Conservation (phyloP, 2,329 filamentous ascomycete genomes). For the Pseudogymnoascus sp. region DNA sequence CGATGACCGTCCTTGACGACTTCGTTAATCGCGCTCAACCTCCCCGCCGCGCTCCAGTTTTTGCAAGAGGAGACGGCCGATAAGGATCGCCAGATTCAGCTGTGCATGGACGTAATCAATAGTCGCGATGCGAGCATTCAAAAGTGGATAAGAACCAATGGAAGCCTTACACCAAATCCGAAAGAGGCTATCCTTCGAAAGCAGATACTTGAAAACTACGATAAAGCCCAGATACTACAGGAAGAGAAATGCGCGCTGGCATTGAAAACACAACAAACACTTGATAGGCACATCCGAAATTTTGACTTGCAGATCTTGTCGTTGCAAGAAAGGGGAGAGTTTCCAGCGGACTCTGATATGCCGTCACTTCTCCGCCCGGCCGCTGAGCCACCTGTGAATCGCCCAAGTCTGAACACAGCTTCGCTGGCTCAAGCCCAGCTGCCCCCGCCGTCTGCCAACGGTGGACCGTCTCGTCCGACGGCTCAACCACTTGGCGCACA, state of each 20-base stretch:
- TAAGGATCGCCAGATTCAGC: constrained; percentile 67
- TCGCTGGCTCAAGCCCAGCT: constrained; percentile 22
- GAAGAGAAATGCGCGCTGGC: constrained; percentile 68
- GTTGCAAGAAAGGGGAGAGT: constrained; percentile 53
- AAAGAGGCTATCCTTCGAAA: constrained; percentile 65
- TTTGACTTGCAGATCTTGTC: constrained; percentile 58
- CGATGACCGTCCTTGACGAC: constrained; percentile 68
- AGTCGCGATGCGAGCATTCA: constrained; percentile 70
- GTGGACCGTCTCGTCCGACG: constrained; percentile 23
- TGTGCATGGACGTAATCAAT: constrained; percentile 62
- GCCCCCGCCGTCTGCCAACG: constrained; percentile 19
- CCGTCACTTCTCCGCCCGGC: constrained; percentile 56
- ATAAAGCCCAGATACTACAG: constrained; percentile 62
- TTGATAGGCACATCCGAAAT: constrained; percentile 57
- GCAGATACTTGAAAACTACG: constrained; percentile 61
- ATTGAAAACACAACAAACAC: constrained; percentile 53
- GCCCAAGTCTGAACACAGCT: constrained; percentile 17
- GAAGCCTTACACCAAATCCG: constrained; percentile 66
- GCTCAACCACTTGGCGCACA: constrained; percentile 18
- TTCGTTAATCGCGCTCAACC: constrained; percentile 71
- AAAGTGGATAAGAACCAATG: constrained; percentile 72
- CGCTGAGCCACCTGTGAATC: constrained; percentile 34
- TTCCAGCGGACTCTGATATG: constrained; percentile 46
- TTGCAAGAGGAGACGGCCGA: constrained; percentile 76
- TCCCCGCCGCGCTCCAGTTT: constrained; percentile 76